phyloP scores from a whole-genome alignment of 2,329 filamentous ascomycete genomes.

The Paraphoma sp. region DNA sequence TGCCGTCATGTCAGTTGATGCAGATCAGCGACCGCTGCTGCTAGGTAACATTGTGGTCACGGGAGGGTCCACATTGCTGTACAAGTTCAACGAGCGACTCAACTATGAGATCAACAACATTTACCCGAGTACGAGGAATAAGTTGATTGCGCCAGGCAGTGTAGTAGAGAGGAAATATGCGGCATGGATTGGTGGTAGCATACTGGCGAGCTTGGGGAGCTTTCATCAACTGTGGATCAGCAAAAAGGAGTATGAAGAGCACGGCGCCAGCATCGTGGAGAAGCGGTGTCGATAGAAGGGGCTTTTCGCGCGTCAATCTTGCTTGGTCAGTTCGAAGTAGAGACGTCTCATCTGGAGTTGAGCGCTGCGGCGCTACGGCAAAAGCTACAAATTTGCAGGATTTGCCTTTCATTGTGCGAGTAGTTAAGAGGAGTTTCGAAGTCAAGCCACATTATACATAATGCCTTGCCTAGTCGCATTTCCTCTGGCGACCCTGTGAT shows the following conservation, averaged over 20 bases:
- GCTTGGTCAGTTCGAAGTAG: conserved; percentile 4
- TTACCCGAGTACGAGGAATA: conserved; percentile 85
- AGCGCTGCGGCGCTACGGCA: background rate
- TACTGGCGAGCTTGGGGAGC: conserved; percentile 90
- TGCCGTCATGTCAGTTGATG: conserved; percentile 80
- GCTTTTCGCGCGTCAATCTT: background rate
- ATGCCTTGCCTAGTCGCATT: too few species aligned
- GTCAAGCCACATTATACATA: background rate
- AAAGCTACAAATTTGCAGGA: background rate
- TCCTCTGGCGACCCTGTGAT: too few species aligned
- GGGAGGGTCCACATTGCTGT: conserved; percentile 83
- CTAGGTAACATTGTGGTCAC: conserved; percentile 92
- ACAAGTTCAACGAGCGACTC: conserved; percentile 89
- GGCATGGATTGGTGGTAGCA: conserved; percentile 95
- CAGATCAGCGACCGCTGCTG: conserved; percentile 83
- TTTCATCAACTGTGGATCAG: conserved; percentile 99
- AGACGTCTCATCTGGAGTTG: background rate
- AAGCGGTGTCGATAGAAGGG: conserved; percentile 87
- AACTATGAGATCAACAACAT: conserved; percentile 81
- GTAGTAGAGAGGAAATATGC: conserved; percentile 90
- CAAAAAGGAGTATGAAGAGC: conserved; percentile 96
- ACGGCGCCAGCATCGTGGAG: conserved; percentile 87
- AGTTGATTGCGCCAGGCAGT: conserved; percentile 85
- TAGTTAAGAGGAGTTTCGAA: background rate
- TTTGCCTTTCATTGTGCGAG: too few species aligned